Percentiles rank a stretch among this genome's conserved stretches.
phyloP scores from a whole-genome alignment of 805 yeast genomes.

The Wickerhamiella musiphila region DNA sequence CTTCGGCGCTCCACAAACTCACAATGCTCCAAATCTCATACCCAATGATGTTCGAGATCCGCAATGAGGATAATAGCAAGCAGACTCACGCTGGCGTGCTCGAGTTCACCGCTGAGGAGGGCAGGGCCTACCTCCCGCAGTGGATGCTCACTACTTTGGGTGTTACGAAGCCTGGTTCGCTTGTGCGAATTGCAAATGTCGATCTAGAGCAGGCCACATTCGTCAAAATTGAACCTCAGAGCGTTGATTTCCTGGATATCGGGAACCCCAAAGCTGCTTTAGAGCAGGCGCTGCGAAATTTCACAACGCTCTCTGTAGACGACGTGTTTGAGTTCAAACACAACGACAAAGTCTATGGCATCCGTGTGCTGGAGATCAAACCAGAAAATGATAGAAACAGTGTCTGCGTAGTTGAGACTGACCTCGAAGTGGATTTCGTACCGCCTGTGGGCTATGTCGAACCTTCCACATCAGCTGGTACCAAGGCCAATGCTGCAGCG shows the following conservation, averaged over 20 bases:
- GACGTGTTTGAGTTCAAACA: constrained; percentile 77
- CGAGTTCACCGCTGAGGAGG: constrained; percentile 95
- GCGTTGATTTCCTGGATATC: constrained; percentile 81
- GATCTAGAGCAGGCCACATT: constrained; percentile 75
- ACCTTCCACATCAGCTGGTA: constrained; percentile 32
- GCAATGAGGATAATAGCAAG: constrained; percentile 41
- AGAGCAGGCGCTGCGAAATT: constrained; percentile 79
- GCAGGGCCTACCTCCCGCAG: constrained; percentile 81
- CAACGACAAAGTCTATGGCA: constrained; percentile 60
- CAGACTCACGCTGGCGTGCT: constrained; percentile 84
- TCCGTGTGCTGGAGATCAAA: constrained; percentile 71
- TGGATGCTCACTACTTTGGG: constrained; percentile 84
- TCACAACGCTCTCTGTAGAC: constrained; percentile 67
- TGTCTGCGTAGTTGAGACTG: constrained; percentile 92
- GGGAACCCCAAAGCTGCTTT: constrained; percentile 92
- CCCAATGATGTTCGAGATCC: constrained; percentile 83
- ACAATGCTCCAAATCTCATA: constrained; percentile 81
- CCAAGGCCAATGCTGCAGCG: background rate
- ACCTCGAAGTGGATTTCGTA: constrained; percentile 91
- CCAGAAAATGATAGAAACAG: constrained; percentile 52
- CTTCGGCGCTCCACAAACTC: constrained; percentile 73
- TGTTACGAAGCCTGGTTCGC: constrained; percentile 62
- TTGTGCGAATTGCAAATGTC: constrained; percentile 50
- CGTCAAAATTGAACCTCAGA: constrained; percentile 90
- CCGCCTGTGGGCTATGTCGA: constrained; percentile 98